These are phyloP conservation scores for Suillus bovinus DNA, from an alignment of 768 basidiomycete genomes.

Conservation along the genomic window DNA sequence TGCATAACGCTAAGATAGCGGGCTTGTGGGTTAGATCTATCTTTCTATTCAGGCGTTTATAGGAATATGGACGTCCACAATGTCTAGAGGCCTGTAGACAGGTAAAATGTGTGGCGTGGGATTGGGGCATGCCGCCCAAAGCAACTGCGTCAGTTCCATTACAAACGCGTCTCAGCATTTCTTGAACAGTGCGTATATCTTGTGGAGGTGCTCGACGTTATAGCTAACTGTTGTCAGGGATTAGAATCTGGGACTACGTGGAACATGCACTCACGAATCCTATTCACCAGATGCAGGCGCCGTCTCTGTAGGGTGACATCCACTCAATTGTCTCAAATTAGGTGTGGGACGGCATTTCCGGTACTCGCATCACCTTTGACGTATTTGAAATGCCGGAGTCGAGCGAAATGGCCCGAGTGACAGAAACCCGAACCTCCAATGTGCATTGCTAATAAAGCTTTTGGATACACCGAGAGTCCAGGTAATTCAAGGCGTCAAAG, in stretches of 20 bases:
- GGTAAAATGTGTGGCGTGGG: too few relatives aligned
- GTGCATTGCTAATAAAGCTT: slow-evolving; percentile 72
- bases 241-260: slow-evolving; percentile 83
- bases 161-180: slow-evolving; percentile 73
- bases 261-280: slow-evolving; percentile 66
- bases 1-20: too few relatives aligned
- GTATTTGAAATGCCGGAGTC: slow-evolving; percentile 44
- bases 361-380: slow-evolving; percentile 74
- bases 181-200: slow-evolving; percentile 51
- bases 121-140: slow-evolving; percentile 60
- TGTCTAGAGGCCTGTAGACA: too few relatives aligned
- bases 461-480: slow-evolving; percentile 51
- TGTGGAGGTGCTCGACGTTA: background rate
- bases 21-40: too few relatives aligned
- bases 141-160: slow-evolving; percentile 84
- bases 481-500: slow-evolving; percentile 72
- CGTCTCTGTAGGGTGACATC: slow-evolving; percentile 14
- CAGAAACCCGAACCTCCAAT: slow-evolving; percentile 94
- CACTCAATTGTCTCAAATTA: slow-evolving; percentile 24
- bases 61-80: too few relatives aligned
- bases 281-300: slow-evolving; percentile 84
- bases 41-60: too few relatives aligned
- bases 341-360: slow-evolving; percentile 93
- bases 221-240: slow-evolving; percentile 45
- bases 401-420: slow-evolving; percentile 75